Conservation (phyloP, 1,139 yeast species). For the Eremothecium coryli region DNA sequence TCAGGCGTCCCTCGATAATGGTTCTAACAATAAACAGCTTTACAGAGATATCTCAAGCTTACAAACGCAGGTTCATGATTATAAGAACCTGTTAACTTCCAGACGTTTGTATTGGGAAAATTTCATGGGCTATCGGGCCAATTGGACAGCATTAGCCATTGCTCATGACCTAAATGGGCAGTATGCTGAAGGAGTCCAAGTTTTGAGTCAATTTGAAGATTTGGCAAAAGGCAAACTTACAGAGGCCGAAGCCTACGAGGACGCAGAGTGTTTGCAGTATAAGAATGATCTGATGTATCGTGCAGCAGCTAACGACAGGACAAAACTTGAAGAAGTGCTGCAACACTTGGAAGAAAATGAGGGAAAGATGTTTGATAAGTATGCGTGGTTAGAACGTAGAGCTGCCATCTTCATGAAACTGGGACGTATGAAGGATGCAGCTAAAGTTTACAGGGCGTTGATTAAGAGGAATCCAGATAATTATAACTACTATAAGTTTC, state of each 20-base stretch:
- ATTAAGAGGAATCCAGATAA: conserved; percentile 84
- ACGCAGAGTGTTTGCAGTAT: conserved; percentile 71
- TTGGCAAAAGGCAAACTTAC: conserved; percentile 59
- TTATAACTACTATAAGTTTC: conserved; percentile 48
- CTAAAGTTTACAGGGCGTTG: conserved; percentile 55
- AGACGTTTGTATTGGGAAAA: conserved; percentile 64
- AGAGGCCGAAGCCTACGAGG: conserved; percentile 62
- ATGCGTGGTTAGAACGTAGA: conserved; percentile 53
- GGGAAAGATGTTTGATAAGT: conserved; percentile 51
- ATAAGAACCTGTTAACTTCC: conserved; percentile 48
- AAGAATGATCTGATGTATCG: conserved; percentile 59
- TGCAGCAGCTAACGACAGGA: conserved; percentile 43
- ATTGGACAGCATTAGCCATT: conserved; percentile 85
- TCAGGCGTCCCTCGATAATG: conserved; percentile 66
- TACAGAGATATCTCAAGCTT: conserved; percentile 73
- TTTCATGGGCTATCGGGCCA: conserved; percentile 78
- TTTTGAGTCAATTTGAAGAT: conserved; percentile 65
- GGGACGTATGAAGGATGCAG: conserved; percentile 49
- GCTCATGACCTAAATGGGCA: conserved; percentile 75
- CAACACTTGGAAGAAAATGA: conserved; percentile 47
- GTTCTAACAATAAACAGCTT: conserved; percentile 70
- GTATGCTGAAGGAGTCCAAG: conserved; percentile 56
- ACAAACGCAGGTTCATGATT: conserved; percentile 75
- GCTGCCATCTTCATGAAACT: conserved; percentile 49
- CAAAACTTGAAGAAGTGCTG: conserved; percentile 48